Conservation (phyloP, 129 eudicot species). For the Arctium minus region DNA sequence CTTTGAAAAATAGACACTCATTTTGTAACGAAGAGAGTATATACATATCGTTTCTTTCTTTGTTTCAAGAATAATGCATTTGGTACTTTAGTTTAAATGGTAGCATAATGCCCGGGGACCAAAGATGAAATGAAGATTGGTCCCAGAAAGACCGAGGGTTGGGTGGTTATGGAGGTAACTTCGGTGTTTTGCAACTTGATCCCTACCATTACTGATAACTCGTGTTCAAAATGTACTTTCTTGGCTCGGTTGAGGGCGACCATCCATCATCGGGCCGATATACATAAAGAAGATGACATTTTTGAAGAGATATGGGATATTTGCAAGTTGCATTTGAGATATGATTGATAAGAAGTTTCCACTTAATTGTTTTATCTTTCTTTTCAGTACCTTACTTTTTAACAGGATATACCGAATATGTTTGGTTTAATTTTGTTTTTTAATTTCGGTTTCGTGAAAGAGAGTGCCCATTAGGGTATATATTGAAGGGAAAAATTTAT, state of each 20-base stretch:
- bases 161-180: background rate
- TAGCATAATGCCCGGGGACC: constrained; percentile 5
- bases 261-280: constrained; percentile 5
- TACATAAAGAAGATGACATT: constrained; percentile 2
- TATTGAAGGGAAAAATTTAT: background rate
- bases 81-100: background rate
- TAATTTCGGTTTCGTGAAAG: background rate
- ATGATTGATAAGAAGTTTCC: constrained; percentile 22
- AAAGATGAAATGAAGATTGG: background rate
- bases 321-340: constrained; percentile 33
- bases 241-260: constrained; percentile 18
- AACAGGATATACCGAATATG: background rate
- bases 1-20: background rate
- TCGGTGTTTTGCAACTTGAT: constrained; percentile 12
- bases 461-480: background rate
- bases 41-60: background rate
- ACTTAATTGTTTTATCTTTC: background rate
- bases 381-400: background rate
- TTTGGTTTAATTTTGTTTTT: background rate
- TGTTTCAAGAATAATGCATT: constrained; percentile 1
- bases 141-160: constrained; percentile 1
- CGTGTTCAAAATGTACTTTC: background rate
- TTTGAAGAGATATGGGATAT: constrained; percentile 14
- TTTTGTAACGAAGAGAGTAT: background rate
- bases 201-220: constrained; percentile 3